Percentiles rank a stretch among this genome's conserved stretches.
phyloP scores from a whole-genome alignment of 2,329 filamentous ascomycete genomes.

The Domatiomyces catenatus region DNA sequence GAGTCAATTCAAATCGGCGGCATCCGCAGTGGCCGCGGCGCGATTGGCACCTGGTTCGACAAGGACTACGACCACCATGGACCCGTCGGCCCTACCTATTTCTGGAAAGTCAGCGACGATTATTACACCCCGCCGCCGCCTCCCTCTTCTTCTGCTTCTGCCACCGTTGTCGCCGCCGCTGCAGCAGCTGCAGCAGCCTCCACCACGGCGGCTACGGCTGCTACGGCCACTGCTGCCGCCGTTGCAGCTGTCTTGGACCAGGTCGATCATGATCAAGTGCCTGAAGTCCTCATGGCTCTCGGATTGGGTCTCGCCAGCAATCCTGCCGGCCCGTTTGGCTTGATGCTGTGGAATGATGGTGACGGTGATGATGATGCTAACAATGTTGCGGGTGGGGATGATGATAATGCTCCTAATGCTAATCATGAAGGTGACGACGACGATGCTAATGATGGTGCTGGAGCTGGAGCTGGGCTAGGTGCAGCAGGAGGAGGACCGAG shows the following conservation, averaged over 20 bases:
- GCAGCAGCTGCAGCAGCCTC: too few relatives aligned
- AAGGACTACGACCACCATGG: constrained; percentile 55
- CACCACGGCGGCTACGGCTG: too few relatives aligned
- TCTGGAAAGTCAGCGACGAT: constrained; percentile 56
- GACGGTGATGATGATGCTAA: neutral
- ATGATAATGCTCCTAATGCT: neutral
- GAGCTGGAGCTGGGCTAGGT: neutral
- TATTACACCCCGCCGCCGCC: too few relatives aligned
- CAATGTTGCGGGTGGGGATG: neutral
- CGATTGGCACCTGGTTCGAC: constrained; percentile 66
- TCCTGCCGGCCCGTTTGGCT: neutral
- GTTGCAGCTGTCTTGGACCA: too few relatives aligned
- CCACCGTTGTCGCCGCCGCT: constrained; percentile 10
- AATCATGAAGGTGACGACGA: neutral
- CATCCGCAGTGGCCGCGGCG: constrained; percentile 46
- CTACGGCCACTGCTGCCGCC: too few relatives aligned
- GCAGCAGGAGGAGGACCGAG: neutral
- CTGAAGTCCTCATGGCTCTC: neutral
- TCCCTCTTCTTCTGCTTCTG: constrained; percentile 11
- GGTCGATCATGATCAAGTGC: too few relatives aligned
- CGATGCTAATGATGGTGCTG: neutral
- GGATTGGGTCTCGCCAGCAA: neutral
- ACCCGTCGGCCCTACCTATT: constrained; percentile 58
- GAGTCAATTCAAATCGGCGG: constrained; percentile 64
- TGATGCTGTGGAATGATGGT: neutral